phyloP scores from a whole-genome alignment of 2,329 filamentous ascomycete genomes.

The Pyrenophora teres region DNA sequence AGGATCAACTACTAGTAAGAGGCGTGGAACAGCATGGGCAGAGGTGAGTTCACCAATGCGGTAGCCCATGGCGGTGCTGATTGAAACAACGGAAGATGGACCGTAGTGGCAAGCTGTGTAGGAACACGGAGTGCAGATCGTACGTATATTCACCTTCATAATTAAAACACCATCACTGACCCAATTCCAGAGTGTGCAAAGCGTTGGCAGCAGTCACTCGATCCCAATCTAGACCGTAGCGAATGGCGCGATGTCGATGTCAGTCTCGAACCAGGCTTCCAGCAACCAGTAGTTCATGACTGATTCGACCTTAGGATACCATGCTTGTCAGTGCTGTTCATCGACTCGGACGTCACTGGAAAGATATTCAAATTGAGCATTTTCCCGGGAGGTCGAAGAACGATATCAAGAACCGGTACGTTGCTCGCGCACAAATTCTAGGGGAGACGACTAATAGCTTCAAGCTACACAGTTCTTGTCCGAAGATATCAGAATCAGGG shows the following conservation, averaged over 20 bases:
- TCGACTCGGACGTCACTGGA: constrained; percentile 46
- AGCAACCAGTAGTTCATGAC: not conserved
- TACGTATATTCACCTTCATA: constrained; percentile 26
- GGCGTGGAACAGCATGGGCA: constrained; percentile 47
- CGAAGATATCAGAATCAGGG: constrained; percentile 39
- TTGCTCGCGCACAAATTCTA: not conserved
- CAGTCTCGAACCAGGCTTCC: constrained; percentile 7
- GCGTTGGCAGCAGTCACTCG: constrained; percentile 53
- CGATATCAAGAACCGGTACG: constrained; percentile 48
- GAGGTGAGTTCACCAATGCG: constrained; percentile 27
- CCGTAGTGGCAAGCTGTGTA: constrained; percentile 49
- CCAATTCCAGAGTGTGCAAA: constrained; percentile 52
- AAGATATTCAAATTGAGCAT: constrained; percentile 42
- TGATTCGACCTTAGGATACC: constrained; percentile 26
- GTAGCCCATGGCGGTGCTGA: not conserved
- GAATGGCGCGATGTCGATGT: constrained; percentile 48
- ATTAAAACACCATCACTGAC: not conserved
- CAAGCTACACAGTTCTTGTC: constrained; percentile 40
- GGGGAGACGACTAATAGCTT: not conserved
- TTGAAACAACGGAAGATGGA: constrained; percentile 44
- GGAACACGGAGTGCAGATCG: constrained; percentile 48
- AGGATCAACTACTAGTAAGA: constrained; percentile 40
- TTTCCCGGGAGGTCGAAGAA: constrained; percentile 48
- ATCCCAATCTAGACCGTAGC: constrained; percentile 49
- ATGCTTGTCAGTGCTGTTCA: constrained; percentile 41